Evolutionary conservation across 352 stramenopile genomes (phyloP).

Genomic region (Pythium folliculosum): DNA sequence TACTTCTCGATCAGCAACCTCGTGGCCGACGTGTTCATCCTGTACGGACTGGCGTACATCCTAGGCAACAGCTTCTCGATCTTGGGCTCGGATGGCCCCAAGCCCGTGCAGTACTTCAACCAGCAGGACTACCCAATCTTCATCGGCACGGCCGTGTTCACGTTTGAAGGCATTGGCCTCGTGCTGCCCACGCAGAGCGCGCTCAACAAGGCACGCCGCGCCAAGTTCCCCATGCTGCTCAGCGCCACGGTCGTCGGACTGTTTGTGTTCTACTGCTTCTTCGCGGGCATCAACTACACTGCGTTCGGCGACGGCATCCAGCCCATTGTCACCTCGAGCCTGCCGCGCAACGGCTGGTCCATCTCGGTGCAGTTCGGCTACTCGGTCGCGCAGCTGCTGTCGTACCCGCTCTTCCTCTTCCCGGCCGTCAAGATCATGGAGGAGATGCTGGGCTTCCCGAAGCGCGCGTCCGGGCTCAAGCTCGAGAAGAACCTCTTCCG

Average conservation of each 20-base stretch:
- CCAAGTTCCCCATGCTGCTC: slow-evolving; percentile 63
- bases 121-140: slow-evolving; percentile 72
- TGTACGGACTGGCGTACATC: slow-evolving; percentile 78
- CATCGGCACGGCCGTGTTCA: slow-evolving; percentile 80
- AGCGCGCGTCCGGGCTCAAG: slow-evolving; percentile 65
- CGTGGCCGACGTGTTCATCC: slow-evolving; percentile 82
- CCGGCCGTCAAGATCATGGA: slow-evolving; percentile 84
- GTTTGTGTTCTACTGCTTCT: slow-evolving; percentile 83
- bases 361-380: slow-evolving; percentile 83
- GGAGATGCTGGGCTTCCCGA: slow-evolving; percentile 77
- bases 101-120: slow-evolving; percentile 73
- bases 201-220: slow-evolving; percentile 61
- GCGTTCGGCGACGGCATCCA: slow-evolving; percentile 65
- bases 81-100: slow-evolving; percentile 45
- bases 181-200: slow-evolving; percentile 74
- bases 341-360: slow-evolving; percentile 72
- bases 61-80: slow-evolving; percentile 73
- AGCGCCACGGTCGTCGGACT: slow-evolving; percentile 65
- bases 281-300: slow-evolving; percentile 78
- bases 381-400: slow-evolving; percentile 70
- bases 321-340: slow-evolving; percentile 71
- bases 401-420: slow-evolving; percentile 82
- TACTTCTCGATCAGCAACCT: slow-evolving; percentile 88
- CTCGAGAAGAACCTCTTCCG: slow-evolving; percentile 76
- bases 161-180: slow-evolving; percentile 82